phyloP scores from a whole-genome alignment of 108 stramenopile genomes.

The Pseudonitzschia pungens region DNA sequence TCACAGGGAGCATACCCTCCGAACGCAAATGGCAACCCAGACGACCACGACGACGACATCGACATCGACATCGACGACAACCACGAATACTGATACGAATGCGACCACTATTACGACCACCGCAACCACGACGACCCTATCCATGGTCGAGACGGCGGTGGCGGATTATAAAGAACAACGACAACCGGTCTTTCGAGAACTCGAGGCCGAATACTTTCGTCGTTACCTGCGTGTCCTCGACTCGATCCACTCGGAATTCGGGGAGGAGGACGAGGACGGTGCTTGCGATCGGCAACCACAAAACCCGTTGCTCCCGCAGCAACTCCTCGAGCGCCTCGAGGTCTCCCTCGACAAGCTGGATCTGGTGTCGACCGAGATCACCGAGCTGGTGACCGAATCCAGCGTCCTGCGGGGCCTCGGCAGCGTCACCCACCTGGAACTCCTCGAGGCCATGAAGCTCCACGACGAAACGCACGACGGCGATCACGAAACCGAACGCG shows the following conservation, averaged over 20 bases:
- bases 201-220: constrained; percentile 49
- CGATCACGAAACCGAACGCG: not conserved
- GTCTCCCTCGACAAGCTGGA: constrained; percentile 50
- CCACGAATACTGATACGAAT: constrained; percentile 23
- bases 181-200: constrained; percentile 19
- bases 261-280: not conserved
- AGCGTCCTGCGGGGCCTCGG: constrained; percentile 42
- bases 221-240: constrained; percentile 33
- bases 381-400: constrained; percentile 49
- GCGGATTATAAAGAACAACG: not conserved
- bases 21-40: not conserved
- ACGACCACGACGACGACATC: constrained; percentile 13
- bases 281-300: too few species aligned
- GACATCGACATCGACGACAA: constrained; percentile 26
- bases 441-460: constrained; percentile 28
- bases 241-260: not conserved
- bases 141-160: not conserved
- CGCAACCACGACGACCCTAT: not conserved
- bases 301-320: too few species aligned
- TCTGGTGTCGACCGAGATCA: constrained; percentile 50
- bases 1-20: not conserved
- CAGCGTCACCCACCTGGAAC: constrained; percentile 19
- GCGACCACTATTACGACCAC: not conserved
- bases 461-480: not conserved
- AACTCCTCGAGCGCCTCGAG: constrained; percentile 18